Evolutionary conservation across 176 grass and related monocot species (phyloP).

Genomic region (Cymbopogon citratus): DNA sequence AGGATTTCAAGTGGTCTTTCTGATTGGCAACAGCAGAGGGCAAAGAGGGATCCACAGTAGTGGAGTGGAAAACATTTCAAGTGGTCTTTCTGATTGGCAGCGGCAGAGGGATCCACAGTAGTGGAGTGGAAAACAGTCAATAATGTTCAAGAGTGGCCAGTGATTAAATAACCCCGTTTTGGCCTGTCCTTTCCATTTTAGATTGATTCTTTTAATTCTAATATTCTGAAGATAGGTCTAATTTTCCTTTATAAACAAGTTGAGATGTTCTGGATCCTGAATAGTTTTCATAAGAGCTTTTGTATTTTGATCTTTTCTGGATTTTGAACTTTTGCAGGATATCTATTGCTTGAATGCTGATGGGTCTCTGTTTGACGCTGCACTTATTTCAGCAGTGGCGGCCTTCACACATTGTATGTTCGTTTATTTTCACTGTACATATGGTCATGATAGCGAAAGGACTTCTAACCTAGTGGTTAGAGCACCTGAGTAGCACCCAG

Average conservation of each 20-base stretch:
- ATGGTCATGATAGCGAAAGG: too few species aligned
- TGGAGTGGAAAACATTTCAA: neutral
- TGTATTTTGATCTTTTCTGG: conserved; percentile 26
- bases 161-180: neutral
- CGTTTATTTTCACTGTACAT: neutral
- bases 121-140: neutral
- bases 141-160: neutral
- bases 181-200: neutral
- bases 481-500: too few species aligned
- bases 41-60: neutral
- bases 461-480: too few species aligned
- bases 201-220: neutral
- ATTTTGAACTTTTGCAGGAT: conserved; percentile 53
- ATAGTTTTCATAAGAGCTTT: neutral
- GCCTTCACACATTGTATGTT: conserved; percentile 74
- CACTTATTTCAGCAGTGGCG: conserved; percentile 75
- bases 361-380: conserved; percentile 81
- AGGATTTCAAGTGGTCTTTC: neutral
- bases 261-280: neutral
- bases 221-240: neutral
- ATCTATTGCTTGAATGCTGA: conserved; percentile 92
- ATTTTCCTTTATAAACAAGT: neutral
- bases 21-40: neutral
- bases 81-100: too few species aligned
- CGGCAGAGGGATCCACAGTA: neutral